A percentile compares a stretch with the other conserved stretches of the same genome.
These are phyloP conservation scores for Cadophora gregata DNA, from an alignment of 2,329 filamentous ascomycete genomes.

Conservation along the genomic window DNA sequence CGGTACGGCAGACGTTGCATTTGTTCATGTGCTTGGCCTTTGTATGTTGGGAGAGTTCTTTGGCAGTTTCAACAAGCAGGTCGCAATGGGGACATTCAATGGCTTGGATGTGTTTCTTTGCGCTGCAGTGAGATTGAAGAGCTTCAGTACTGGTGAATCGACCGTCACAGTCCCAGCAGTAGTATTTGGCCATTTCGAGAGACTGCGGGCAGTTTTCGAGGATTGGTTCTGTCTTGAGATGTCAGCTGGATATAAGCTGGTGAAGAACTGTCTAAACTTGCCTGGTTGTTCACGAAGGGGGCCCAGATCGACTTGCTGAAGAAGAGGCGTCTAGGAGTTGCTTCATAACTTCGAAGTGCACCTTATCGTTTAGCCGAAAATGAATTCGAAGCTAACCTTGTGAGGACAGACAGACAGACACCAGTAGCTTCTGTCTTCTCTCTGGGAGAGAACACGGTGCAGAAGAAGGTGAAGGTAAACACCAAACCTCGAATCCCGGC, in stretches of 20 bases:
- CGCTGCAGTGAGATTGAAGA: neutral
- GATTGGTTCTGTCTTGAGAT: neutral
- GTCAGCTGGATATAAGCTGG: neutral
- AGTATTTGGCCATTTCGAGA: constrained; percentile 1
- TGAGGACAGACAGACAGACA: too few species aligned
- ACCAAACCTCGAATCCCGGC: too few species aligned
- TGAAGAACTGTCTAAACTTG: neutral
- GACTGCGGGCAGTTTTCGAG: neutral
- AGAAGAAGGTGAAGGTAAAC: too few species aligned
- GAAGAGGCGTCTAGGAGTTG: neutral
- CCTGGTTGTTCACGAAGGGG: neutral
- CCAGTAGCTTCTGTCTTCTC: too few species aligned
- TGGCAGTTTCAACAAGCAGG: neutral
- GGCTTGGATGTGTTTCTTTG: neutral
- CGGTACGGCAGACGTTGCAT: neutral
- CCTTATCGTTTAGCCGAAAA: too few species aligned
- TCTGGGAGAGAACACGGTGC: too few species aligned
- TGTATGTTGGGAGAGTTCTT: neutral
- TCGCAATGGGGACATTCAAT: neutral
- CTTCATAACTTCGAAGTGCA: too few species aligned
- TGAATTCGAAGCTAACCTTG: too few species aligned
- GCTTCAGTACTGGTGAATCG: neutral
- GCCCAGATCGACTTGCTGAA: neutral
- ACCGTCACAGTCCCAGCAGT: neutral
- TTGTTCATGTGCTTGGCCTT: neutral